Percentiles rank a stretch among this genome's conserved stretches.
These are phyloP conservation scores for Myochromella boudieri DNA, from an alignment of 768 basidiomycete species.

Conservation along the genomic window DNA sequence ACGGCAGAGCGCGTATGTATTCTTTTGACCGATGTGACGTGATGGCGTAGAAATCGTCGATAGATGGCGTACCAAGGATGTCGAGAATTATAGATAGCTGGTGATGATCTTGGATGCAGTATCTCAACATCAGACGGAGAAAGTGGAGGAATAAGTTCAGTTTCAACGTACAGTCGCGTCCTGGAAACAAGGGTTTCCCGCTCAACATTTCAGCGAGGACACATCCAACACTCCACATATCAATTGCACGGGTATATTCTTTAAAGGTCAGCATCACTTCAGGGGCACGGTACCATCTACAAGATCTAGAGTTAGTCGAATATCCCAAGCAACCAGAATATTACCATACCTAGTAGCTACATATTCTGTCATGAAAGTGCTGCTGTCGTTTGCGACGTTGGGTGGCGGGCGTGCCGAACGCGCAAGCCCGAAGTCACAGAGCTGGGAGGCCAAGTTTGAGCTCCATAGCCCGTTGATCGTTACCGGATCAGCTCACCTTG, in stretches of 20 bases:
- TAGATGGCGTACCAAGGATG: constrained; percentile 85
- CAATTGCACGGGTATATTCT: constrained; percentile 87
- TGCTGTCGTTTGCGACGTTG: constrained; percentile 49
- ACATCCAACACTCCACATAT: constrained; percentile 87
- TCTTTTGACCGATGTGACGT: constrained; percentile 76
- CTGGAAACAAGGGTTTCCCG: constrained; percentile 93
- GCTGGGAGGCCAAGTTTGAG: constrained; percentile 32
- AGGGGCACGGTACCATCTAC: constrained; percentile 96
- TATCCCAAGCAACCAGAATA: neutral
- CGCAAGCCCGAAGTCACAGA: constrained; percentile 88
- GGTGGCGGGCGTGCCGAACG: constrained; percentile 76
- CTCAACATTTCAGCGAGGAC: constrained; percentile 89
- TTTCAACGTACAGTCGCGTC: constrained; percentile 74
- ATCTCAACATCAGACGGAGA: no score
- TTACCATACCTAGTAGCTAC: constrained; percentile 81
- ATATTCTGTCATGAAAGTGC: constrained; percentile 90
- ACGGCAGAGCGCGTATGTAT: constrained; percentile 86
- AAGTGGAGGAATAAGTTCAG: neutral
- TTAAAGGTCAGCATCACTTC: constrained; percentile 99
- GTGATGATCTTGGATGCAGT: constrained; percentile 77
- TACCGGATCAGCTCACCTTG: constrained; percentile 52
- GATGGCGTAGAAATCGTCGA: constrained; percentile 95
- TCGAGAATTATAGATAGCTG: constrained; percentile 92
- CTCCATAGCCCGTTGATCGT: neutral
- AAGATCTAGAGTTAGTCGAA: neutral